These are phyloP conservation scores for Phytophthora meadii DNA, from an alignment of 352 stramenopile genomes.

Conservation along the genomic window DNA sequence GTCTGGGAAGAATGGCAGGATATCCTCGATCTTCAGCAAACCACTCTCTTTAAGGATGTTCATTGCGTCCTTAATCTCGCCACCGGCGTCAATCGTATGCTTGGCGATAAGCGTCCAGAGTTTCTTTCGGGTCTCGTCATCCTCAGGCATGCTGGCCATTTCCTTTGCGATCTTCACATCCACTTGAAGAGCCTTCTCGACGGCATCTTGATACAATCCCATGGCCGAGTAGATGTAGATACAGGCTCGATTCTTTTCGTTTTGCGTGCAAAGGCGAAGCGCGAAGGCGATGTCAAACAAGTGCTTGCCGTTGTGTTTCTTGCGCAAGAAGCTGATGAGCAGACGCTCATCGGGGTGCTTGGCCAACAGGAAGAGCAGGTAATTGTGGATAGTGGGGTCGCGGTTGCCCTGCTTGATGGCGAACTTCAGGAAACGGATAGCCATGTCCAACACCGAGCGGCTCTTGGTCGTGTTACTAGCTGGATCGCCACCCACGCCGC, in stretches of 20 bases:
- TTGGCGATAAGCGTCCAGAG: conserved; percentile 95
- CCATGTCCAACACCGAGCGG: conserved; percentile 86
- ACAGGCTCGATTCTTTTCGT: conserved; percentile 92
- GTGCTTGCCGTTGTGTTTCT: conserved; percentile 87
- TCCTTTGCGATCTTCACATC: conserved; percentile 94
- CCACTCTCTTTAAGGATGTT: conserved; percentile 88
- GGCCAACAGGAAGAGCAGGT: conserved; percentile 90
- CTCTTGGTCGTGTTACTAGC: conserved; percentile 50
- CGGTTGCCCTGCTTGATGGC: conserved; percentile 92
- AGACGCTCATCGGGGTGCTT: conserved; percentile 90
- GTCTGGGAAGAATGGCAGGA: conserved; percentile 95
- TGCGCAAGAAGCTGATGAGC: conserved; percentile 92
- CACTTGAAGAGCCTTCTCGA: conserved; percentile 91
- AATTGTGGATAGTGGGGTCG: conserved; percentile 94
- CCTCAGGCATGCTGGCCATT: conserved; percentile 91
- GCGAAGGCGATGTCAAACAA: conserved; percentile 94
- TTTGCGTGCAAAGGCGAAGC: conserved; percentile 91
- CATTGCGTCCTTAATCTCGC: conserved; percentile 87
- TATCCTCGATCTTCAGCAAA: conserved; percentile 94
- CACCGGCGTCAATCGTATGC: conserved; percentile 90
- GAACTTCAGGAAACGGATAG: conserved; percentile 94
- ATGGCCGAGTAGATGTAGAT: conserved; percentile 96
- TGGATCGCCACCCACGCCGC: conserved; percentile 16
- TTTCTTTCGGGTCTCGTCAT: conserved; percentile 92
- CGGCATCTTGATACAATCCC: conserved; percentile 92